Evolutionary conservation across 371 early-diverging fungal genomes (phyloP).

Genomic region (Lichtheimia hyalospora): DNA sequence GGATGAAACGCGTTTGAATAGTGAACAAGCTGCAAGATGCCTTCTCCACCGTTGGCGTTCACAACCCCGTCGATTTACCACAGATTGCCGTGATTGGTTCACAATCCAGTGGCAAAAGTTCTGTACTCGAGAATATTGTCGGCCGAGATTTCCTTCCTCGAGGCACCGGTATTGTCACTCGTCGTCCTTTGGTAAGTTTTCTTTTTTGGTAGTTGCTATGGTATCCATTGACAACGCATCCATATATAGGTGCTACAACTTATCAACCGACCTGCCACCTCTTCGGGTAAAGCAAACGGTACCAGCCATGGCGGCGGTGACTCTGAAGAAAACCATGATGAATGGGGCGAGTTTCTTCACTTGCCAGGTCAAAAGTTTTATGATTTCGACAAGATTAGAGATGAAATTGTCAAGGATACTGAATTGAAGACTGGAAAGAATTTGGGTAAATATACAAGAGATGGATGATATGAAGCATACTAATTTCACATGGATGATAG

Average conservation of each 20-base stretch:
- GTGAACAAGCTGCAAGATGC: constrained; percentile 97
- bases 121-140: constrained; percentile 99
- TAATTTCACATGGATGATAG: constrained; percentile 20
- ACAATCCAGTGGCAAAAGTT: constrained; percentile 98
- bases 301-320: constrained; percentile 9
- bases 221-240: background rate
- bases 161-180: constrained; percentile 95
- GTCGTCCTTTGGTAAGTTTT: constrained; percentile 83
- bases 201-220: background rate
- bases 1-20: constrained; percentile 4
- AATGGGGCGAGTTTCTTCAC: constrained; percentile 98
- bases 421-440: constrained; percentile 92
- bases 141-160: constrained; percentile 98
- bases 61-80: constrained; percentile 97
- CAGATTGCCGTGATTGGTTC: constrained; percentile 98
- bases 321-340: constrained; percentile 66
- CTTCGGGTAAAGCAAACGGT: constrained; percentile 23
- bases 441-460: constrained; percentile 51
- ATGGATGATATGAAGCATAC: background rate
- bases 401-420: constrained; percentile 93
- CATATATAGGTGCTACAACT: constrained; percentile 89
- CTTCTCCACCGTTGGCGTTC: constrained; percentile 93
- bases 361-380: constrained; percentile 91
- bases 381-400: constrained; percentile 92
- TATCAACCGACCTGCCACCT: constrained; percentile 77